Conservation (phyloP, 2,329 filamentous ascomycete species). For the Xylaria sp. region DNA sequence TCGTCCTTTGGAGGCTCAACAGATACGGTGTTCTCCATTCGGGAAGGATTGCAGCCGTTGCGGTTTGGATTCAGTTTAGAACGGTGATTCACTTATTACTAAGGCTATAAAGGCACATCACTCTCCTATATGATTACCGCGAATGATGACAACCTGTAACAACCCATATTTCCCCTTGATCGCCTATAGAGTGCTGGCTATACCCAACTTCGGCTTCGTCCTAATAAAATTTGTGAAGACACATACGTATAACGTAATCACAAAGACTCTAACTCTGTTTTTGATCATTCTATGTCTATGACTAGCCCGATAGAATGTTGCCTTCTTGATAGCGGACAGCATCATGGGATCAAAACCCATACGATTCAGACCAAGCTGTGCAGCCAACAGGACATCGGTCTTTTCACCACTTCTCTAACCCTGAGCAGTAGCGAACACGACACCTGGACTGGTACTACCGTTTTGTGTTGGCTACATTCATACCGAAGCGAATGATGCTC, state of each 20-base stretch:
- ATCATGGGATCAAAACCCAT: slow-evolving; percentile 10
- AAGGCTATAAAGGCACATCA: slow-evolving; percentile 29
- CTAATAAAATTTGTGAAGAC: background rate
- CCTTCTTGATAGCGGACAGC: slow-evolving; percentile 9
- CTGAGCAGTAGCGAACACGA: slow-evolving; percentile 14
- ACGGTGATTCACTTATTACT: slow-evolving; percentile 29
- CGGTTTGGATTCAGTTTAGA: slow-evolving; percentile 14
- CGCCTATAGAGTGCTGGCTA: slow-evolving; percentile 4
- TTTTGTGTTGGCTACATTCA: slow-evolving; percentile 25
- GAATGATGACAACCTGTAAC: slow-evolving; percentile 4
- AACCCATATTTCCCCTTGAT: slow-evolving; percentile 1
- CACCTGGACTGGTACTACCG: slow-evolving; percentile 19
- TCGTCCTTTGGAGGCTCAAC: slow-evolving; percentile 35
- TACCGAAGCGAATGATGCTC: slow-evolving; percentile 29
- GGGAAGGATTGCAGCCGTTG: slow-evolving; percentile 33
- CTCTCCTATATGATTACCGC: slow-evolving; percentile 5
- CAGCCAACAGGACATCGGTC: slow-evolving; percentile 34
- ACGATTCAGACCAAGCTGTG: slow-evolving; percentile 20
- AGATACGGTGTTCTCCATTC: slow-evolving; percentile 14
- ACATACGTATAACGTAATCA: background rate
- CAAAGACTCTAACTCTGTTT: background rate
- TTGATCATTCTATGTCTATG: slow-evolving; percentile 2
- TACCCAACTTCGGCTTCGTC: slow-evolving; percentile 9
- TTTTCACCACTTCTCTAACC: slow-evolving; percentile 8
- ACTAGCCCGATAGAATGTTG: slow-evolving; percentile 6